phyloP scores from a whole-genome alignment of 2,329 filamentous ascomycete species.

The Microascus cirrosus region DNA sequence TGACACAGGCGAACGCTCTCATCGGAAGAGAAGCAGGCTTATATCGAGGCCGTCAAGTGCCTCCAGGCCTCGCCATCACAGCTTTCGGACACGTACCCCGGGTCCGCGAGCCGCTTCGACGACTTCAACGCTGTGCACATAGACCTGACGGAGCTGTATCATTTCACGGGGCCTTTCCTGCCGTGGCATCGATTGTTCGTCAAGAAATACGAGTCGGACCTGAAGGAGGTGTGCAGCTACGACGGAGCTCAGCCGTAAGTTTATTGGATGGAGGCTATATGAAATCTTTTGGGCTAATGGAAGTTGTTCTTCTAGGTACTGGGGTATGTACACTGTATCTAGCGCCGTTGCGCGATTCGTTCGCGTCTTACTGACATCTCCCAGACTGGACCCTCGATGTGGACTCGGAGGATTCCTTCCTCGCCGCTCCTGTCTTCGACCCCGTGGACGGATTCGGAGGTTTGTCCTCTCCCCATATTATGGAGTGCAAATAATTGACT shows the following conservation, averaged over 20 bases:
- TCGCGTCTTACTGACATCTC: neutral
- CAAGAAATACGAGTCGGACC: slow-evolving; percentile 12
- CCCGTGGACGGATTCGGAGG: slow-evolving; percentile 19
- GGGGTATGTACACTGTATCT: neutral
- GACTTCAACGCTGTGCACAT: slow-evolving; percentile 15
- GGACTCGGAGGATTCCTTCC: slow-evolving; percentile 7
- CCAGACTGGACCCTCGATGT: slow-evolving; percentile 6
- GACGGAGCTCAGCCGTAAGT: slow-evolving; percentile 19
- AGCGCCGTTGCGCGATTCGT: neutral
- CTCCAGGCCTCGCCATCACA: slow-evolving; percentile 10
- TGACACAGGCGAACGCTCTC: slow-evolving; percentile 9
- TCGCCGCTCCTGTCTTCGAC: slow-evolving; percentile 18
- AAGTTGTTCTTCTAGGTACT: neutral
- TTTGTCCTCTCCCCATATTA: slow-evolving; percentile 2
- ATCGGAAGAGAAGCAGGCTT: slow-evolving; percentile 10
- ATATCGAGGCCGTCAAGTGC: slow-evolving; percentile 13
- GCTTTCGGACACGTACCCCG: slow-evolving; percentile 8
- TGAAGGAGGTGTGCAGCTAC: slow-evolving; percentile 12
- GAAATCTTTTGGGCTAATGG: slow-evolving; percentile 8
- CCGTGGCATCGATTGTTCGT: slow-evolving; percentile 12
- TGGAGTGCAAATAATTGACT: neutral
- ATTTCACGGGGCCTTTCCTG: slow-evolving; percentile 21
- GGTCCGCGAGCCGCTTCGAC: slow-evolving; percentile 13
- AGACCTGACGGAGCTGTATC: slow-evolving; percentile 11
- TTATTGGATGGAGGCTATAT: slow-evolving; percentile 3